Percentiles rank a stretch among this genome's conserved stretches.
phyloP scores from a whole-genome alignment of 495 filamentous ascomycete species.

The Xylaria longipes region DNA sequence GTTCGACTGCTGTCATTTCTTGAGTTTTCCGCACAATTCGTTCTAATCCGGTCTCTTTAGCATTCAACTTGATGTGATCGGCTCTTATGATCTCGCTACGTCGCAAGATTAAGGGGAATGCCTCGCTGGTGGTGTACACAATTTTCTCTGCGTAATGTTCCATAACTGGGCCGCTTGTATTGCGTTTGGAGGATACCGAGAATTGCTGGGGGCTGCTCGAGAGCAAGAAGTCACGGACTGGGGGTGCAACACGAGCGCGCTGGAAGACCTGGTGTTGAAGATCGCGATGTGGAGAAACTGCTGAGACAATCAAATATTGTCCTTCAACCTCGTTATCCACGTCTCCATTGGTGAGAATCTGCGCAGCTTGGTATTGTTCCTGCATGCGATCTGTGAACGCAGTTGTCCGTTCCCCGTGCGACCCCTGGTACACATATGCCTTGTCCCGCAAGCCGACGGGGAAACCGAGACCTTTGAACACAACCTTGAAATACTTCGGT shows the following conservation, averaged over 20 bases:
- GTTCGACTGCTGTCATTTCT: conserved; percentile 78
- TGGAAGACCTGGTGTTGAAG: conserved; percentile 87
- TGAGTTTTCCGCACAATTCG: conserved; percentile 89
- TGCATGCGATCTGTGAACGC: conserved; percentile 93
- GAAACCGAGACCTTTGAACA: conserved; percentile 92
- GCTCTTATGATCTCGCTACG: conserved; percentile 81
- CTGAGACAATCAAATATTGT: conserved; percentile 85
- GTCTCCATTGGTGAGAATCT: conserved; percentile 74
- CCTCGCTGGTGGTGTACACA: conserved; percentile 80
- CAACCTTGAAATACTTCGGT: conserved; percentile 89
- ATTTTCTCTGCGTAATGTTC: conserved; percentile 86
- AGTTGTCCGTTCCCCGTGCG: conserved; percentile 73
- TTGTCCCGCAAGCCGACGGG: conserved; percentile 81
- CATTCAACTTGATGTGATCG: conserved; percentile 67
- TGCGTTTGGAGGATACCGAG: conserved; percentile 71
- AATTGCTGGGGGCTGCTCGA: conserved; percentile 75
- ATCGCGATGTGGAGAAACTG: conserved; percentile 82
- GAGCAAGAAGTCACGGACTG: conserved; percentile 84
- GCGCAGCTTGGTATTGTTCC: conserved; percentile 85
- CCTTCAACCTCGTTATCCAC: conserved; percentile 80
- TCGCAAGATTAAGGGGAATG: conserved; percentile 90
- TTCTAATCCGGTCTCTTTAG: conserved; percentile 87
- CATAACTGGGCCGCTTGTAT: conserved; percentile 66
- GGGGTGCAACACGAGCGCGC: conserved; percentile 78
- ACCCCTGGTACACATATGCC: conserved; percentile 89